phyloP scores from a whole-genome alignment of 1,284 basidiomycete species.

The Mycena sp. region DNA sequence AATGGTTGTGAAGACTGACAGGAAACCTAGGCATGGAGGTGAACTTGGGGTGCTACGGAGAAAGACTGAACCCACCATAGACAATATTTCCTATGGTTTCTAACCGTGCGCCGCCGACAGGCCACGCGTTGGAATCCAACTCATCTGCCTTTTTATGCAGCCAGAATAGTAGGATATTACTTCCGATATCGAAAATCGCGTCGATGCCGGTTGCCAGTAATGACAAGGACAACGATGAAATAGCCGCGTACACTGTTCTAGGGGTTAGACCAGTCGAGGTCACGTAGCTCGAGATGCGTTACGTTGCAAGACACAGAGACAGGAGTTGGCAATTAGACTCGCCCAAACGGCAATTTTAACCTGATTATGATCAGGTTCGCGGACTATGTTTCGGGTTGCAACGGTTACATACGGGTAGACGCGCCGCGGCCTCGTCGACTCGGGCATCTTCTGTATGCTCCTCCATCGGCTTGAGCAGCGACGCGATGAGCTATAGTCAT shows the following conservation, averaged over 20 bases:
- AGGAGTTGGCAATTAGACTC: constrained; percentile 82
- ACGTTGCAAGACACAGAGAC: constrained; percentile 77
- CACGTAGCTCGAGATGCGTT: constrained; percentile 21
- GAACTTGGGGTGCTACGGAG: constrained; percentile 22
- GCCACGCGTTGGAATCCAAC: constrained; percentile 89
- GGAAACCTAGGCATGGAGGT: constrained; percentile 61
- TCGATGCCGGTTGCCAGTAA: constrained; percentile 92
- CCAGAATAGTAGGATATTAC: constrained; percentile 87
- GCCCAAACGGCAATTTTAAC: constrained; percentile 91
- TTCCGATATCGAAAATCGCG: constrained; percentile 92
- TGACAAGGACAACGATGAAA: constrained; percentile 86
- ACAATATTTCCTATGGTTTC: constrained; percentile 93
- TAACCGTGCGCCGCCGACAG: constrained; percentile 88
- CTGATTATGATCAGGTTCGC: constrained; percentile 56
- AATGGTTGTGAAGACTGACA: constrained; percentile 56
- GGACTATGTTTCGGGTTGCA: constrained; percentile 12
- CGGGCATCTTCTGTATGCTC: constrained; percentile 82
- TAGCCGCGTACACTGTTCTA: constrained; percentile 83
- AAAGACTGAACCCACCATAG: constrained; percentile 66
- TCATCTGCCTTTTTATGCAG: constrained; percentile 79
- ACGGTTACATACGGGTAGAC: constrained; percentile 64
- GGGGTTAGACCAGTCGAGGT: constrained; percentile 2
- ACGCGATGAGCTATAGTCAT: constrained; percentile 74
- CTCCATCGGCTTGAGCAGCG: constrained; percentile 90
- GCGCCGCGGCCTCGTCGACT: constrained; percentile 68